Conservation (phyloP, 805 yeast genomes). For the Lachancea dasiensis region DNA sequence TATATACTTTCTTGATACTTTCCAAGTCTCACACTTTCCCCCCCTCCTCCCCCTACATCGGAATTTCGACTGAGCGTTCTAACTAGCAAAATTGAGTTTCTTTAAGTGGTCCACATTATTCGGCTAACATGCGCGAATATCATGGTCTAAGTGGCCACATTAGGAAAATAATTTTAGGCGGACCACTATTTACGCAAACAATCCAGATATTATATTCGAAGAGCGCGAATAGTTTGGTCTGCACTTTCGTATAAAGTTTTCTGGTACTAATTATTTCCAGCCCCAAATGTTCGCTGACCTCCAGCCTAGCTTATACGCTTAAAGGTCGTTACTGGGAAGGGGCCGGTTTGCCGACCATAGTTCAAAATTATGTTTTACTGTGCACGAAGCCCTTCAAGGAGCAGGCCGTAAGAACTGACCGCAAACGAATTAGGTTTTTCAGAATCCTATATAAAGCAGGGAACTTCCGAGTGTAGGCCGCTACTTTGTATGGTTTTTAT, state of each 20-base stretch:
- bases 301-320: constrained; percentile 2
- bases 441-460: constrained; percentile 4
- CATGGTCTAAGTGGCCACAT: not conserved
- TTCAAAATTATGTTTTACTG: constrained; percentile 1
- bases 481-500: not conserved
- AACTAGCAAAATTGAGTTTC: not conserved
- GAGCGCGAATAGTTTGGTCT: constrained; percentile 7
- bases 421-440: no score
- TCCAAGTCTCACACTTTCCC: no score
- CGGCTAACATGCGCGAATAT: constrained; percentile 1
- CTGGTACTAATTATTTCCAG: no score
- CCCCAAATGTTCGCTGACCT: constrained; percentile 6
- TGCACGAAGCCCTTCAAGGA: not conserved
- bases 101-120: not conserved
- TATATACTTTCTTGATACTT: no score
- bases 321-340: not conserved
- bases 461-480: no score
- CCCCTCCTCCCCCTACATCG: no score
- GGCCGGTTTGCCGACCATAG: constrained; percentile 1
- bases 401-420: constrained; percentile 1
- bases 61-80: no score
- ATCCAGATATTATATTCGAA: no score
- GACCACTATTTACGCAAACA: constrained; percentile 4
- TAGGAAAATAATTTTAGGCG: not conserved
- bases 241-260: not conserved